These are phyloP conservation scores for Eimeria sp. DNA, from an alignment of 169 alveolate genomes.

Conservation along the genomic window DNA sequence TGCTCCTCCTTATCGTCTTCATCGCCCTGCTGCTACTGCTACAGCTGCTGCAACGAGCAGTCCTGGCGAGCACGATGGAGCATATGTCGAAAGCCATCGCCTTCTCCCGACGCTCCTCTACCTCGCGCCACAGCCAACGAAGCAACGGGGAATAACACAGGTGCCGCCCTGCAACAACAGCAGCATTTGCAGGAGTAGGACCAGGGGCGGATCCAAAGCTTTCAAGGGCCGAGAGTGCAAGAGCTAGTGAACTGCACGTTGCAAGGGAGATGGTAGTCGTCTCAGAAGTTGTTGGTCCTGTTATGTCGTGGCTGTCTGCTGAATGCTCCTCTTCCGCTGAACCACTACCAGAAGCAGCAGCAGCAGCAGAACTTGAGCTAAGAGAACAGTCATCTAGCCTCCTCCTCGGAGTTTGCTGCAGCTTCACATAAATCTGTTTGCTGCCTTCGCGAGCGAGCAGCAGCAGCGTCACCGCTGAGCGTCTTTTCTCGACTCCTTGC, in stretches of 20 bases:
- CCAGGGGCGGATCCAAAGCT: neutral
- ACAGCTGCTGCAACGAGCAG: conserved; percentile 8
- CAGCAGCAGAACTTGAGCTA: neutral
- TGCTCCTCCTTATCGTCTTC: neutral
- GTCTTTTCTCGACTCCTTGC: too few species aligned
- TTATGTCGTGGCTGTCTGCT: too few species aligned
- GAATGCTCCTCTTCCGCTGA: neutral
- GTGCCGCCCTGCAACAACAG: conserved; percentile 1
- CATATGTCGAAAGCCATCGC: conserved; percentile 1
- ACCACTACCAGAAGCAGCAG: neutral
- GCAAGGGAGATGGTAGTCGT: neutral
- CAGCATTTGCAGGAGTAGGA: neutral
- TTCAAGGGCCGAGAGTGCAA: conserved; percentile 20
- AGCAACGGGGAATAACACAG: conserved; percentile 22
- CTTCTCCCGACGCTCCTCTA: neutral
- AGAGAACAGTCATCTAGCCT: neutral
- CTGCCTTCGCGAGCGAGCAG: neutral
- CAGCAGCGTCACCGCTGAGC: neutral
- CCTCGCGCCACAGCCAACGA: conserved; percentile 41
- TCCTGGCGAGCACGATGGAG: neutral
- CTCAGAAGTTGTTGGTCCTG: too few species aligned
- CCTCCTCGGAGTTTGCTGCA: neutral
- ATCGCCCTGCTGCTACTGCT: neutral
- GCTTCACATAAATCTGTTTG: neutral
- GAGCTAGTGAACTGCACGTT: conserved; percentile 27